phyloP scores from a whole-genome alignment of 106 monocot species.

The Dioscorea zingiberensis region DNA sequence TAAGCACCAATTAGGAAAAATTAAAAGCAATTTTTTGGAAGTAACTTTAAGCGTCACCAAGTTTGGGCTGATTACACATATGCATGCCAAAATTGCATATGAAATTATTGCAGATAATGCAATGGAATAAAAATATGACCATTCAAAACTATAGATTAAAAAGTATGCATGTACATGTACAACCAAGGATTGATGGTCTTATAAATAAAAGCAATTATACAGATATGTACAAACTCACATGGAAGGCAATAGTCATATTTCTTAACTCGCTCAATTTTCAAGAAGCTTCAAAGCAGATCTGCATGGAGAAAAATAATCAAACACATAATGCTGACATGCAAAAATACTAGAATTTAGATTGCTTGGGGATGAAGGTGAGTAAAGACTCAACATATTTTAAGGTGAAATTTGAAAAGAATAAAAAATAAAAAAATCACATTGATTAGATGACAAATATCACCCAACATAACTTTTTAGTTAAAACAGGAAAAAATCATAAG shows the following conservation, averaged over 20 bases:
- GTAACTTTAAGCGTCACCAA: no score
- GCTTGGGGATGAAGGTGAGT: no score
- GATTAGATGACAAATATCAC: no score
- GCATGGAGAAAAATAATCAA: constrained; percentile 6
- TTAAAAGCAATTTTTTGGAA: no score
- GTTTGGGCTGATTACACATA: neutral
- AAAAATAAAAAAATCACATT: no score
- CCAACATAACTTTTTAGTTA: no score
- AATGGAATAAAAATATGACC: neutral
- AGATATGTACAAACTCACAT: constrained; percentile 35
- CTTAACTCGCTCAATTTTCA: constrained; percentile 60
- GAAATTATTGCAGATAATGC: neutral
- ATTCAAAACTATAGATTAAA: neutral
- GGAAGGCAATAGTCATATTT: constrained; percentile 77
- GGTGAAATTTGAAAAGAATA: no score
- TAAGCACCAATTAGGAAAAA: no score
- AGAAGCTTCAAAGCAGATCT: constrained; percentile 64
- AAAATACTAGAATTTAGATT: no score
- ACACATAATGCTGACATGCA: neutral
- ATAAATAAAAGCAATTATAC: neutral
- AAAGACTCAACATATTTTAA: no score
- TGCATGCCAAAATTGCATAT: no score
- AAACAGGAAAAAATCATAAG: no score
- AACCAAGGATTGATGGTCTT: neutral
- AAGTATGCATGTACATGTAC: neutral